A percentile compares a stretch with the other conserved stretches of the same genome.
Conservation (phyloP, 129 eudicot genomes). For the Dittrichia graveolens region DNA sequence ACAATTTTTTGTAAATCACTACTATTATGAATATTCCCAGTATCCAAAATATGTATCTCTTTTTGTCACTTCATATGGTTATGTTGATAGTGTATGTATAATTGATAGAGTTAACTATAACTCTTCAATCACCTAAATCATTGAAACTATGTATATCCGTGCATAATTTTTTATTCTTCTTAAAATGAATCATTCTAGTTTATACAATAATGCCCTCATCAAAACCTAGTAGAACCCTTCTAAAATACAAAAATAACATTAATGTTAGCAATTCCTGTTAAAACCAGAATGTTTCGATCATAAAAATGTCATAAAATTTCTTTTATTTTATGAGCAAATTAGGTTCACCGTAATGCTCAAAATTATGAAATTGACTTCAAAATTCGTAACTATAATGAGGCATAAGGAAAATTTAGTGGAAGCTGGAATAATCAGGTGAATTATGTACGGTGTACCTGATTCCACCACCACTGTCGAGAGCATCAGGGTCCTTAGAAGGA, state of each 20-base stretch:
- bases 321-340: neutral
- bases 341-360: neutral
- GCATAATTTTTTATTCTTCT: too few species aligned
- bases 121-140: too few species aligned
- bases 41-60: too few species aligned
- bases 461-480: constrained; percentile 66
- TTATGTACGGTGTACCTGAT: constrained; percentile 53
- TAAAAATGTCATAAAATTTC: neutral
- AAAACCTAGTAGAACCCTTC: neutral
- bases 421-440: neutral
- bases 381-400: neutral
- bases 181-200: too few species aligned
- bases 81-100: too few species aligned
- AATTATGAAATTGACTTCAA: neutral
- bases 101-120: too few species aligned
- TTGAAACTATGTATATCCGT: too few species aligned
- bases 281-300: neutral
- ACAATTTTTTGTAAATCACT: too few species aligned
- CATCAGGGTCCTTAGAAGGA: constrained; percentile 52
- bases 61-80: too few species aligned
- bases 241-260: neutral
- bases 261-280: neutral
- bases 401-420: neutral
- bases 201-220: neutral
- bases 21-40: too few species aligned